Percentiles rank a stretch among this genome's conserved stretches.
These are phyloP conservation scores for Ustulina deusta DNA, from an alignment of 2,329 filamentous ascomycete genomes.

Conservation along the genomic window DNA sequence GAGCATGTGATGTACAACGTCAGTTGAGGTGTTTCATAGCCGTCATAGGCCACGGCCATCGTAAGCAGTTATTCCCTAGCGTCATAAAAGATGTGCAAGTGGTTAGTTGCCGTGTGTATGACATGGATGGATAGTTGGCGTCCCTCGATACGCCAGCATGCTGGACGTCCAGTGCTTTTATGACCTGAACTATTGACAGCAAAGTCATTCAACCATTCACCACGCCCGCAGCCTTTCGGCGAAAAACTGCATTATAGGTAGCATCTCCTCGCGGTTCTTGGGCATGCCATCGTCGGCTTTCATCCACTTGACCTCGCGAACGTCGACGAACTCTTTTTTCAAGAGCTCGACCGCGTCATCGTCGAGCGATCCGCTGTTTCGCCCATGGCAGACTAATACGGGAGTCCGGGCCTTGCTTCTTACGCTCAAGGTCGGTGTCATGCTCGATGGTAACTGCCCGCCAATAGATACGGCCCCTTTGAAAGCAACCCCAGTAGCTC, in stretches of 20 bases:
- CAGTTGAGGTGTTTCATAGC: not conserved
- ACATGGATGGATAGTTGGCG: not conserved
- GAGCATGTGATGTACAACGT: too few relatives aligned
- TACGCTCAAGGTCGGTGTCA: slow-evolving; percentile 59
- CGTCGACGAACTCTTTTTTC: slow-evolving; percentile 73
- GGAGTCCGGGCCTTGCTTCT: slow-evolving; percentile 71
- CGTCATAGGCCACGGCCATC: not conserved
- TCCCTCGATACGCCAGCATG: not conserved
- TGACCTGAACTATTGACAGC: not conserved
- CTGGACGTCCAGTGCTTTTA: not conserved
- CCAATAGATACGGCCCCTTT: slow-evolving; percentile 74
- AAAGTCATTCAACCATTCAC: slow-evolving; percentile 28
- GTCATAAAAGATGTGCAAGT: not conserved
- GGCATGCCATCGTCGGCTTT: slow-evolving; percentile 84
- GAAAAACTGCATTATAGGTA: slow-evolving; percentile 89
- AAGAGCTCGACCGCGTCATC: slow-evolving; percentile 72
- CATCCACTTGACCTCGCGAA: slow-evolving; percentile 76
- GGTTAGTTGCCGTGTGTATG: not conserved
- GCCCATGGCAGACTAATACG: slow-evolving; percentile 70
- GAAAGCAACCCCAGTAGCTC: slow-evolving; percentile 48
- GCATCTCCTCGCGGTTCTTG: slow-evolving; percentile 83
- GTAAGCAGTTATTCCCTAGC: not conserved
- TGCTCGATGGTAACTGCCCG: slow-evolving; percentile 66
- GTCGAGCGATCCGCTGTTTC: slow-evolving; percentile 61
- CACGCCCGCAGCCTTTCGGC: slow-evolving; percentile 68